These are phyloP conservation scores for Crithidia bombi DNA, from an alignment of 208 protist species.

Conservation along the genomic window DNA sequence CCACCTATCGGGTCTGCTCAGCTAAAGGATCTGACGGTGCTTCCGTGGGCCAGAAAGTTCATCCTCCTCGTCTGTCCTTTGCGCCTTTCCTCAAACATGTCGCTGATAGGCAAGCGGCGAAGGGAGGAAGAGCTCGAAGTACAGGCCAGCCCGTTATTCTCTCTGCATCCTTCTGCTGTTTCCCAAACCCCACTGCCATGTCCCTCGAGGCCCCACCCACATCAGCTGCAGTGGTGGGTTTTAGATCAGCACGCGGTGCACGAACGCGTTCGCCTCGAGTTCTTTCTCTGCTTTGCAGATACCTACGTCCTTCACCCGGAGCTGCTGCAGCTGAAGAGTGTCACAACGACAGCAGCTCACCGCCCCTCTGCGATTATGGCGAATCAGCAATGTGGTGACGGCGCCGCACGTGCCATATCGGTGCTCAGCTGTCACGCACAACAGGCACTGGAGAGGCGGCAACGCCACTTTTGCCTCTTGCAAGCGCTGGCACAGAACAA, in stretches of 20 bases:
- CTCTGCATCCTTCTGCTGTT: neutral
- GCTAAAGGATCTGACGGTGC: neutral
- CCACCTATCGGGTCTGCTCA: constrained; percentile 11
- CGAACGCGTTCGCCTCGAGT: constrained; percentile 77
- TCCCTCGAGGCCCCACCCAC: constrained; percentile 1
- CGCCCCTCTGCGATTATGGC: neutral
- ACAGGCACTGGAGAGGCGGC: constrained; percentile 10
- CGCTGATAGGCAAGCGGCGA: neutral
- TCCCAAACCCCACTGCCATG: neutral
- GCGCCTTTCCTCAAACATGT: too few species aligned
- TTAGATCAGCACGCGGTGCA: constrained; percentile 83
- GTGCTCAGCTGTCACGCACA: constrained; percentile 17
- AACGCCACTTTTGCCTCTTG: constrained; percentile 11
- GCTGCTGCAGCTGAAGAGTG: neutral
- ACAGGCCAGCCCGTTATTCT: too few species aligned
- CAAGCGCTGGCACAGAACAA: neutral
- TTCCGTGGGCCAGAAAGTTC: constrained; percentile 48
- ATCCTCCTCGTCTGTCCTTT: constrained; percentile 23
- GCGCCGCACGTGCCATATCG: too few species aligned
- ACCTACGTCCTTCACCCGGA: constrained; percentile 59
- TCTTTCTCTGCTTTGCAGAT: constrained; percentile 68
- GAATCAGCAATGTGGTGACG: neutral
- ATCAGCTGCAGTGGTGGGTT: constrained; percentile 39
- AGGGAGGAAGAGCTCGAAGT: neutral
- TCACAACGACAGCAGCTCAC: neutral